Percentiles rank a stretch among this genome's conserved stretches.
These are phyloP conservation scores for Scedosporium dehoogii DNA, from an alignment of 2,329 filamentous ascomycete species.

Conservation along the genomic window DNA sequence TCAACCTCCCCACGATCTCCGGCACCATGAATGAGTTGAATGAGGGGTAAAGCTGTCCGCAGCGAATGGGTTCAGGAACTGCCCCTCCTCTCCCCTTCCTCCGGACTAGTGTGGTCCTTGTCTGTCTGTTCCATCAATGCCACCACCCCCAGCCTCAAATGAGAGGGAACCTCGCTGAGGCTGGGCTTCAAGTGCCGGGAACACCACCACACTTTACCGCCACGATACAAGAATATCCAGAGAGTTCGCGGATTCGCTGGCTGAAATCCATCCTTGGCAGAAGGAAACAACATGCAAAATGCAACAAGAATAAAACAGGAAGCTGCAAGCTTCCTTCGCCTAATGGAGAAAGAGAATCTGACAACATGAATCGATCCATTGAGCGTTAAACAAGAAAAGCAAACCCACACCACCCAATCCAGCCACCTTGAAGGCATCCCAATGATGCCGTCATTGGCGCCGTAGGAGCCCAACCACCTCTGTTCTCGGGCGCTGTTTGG, in stretches of 20 bases:
- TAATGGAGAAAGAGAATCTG: no score
- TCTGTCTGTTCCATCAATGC: not conserved
- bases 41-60: not conserved
- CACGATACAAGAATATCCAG: no score
- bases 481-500: not conserved
- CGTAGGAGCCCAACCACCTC: not conserved
- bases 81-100: not conserved
- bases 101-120: not conserved
- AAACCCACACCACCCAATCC: not conserved
- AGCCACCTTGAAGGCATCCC: not conserved
- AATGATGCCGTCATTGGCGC: not conserved
- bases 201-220: no score
- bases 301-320: no score
- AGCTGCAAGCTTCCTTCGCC: no score
- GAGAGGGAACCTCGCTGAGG: no score
- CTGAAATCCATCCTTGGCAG: no score
- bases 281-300: no score
- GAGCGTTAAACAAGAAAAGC: no score
- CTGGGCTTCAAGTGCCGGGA: no score
- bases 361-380: no score
- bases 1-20: not conserved
- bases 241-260: no score
- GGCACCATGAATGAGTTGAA: not conserved
- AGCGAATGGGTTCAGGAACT: not conserved
- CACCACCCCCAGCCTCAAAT: not conserved